A percentile compares a stretch with the other conserved stretches of the same genome.
Evolutionary conservation across 2,329 filamentous ascomycete species (phyloP).

Genomic region (Ophiosphaerella korrae): DNA sequence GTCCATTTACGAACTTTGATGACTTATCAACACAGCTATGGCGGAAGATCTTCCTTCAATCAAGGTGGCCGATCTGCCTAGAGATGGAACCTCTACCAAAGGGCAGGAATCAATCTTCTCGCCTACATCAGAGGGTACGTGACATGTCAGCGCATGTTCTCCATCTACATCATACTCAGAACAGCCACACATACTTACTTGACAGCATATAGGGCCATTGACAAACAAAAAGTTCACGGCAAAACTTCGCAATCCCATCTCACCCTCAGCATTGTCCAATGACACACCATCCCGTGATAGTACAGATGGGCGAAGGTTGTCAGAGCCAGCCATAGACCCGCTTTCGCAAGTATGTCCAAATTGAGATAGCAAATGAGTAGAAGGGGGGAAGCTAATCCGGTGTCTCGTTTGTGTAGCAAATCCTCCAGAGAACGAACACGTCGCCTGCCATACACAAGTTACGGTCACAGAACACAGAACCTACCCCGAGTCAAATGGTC

Average conservation of each 20-base stretch:
- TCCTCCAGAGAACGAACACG: conserved; percentile 69
- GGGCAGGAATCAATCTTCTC: conserved; percentile 31
- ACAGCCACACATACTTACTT: conserved; percentile 20
- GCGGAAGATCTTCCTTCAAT: conserved; percentile 50
- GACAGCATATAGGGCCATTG: conserved; percentile 20
- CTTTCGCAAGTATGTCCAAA: conserved; percentile 65
- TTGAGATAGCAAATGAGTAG: conserved; percentile 4
- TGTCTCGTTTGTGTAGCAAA: conserved; percentile 49
- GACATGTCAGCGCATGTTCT: neutral
- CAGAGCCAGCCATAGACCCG: conserved; percentile 63
- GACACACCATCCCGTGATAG: conserved; percentile 24
- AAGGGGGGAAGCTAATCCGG: no score
- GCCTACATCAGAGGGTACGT: conserved; percentile 34
- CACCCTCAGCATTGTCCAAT: conserved; percentile 20
- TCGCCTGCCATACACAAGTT: conserved; percentile 63
- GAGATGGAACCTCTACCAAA: conserved; percentile 33
- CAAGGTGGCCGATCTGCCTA: conserved; percentile 51
- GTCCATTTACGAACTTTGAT: conserved; percentile 19
- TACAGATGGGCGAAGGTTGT: conserved; percentile 18
- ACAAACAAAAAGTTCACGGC: conserved; percentile 34
- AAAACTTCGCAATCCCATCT: conserved; percentile 34
- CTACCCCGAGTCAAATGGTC: conserved; percentile 34
- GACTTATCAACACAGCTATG: conserved; percentile 42
- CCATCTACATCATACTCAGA: neutral
- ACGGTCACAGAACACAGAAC: conserved; percentile 53